Evolutionary conservation across 1,139 yeast species (phyloP), one percentile per base, ranked within the genome.

Genomic region (Chernovozyma aurita): DNA sequence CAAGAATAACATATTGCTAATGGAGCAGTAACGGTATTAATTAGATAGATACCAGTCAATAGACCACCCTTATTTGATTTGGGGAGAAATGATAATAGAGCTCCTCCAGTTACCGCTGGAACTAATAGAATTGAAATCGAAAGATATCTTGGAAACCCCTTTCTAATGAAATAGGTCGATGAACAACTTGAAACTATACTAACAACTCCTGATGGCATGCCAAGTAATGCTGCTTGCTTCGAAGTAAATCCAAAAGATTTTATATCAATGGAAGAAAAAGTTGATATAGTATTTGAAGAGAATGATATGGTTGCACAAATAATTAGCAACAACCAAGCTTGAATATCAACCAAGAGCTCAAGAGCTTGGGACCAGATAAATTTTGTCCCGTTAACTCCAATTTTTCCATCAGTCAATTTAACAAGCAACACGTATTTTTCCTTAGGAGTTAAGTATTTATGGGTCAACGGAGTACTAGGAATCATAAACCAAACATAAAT

Each of bases 181-280:
- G 12, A 24, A 24, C n/a, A 13, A 24, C 27, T 24, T 24, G 27
- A 24, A 24, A 13, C 27, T 5, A 24, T 24, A 24, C 27, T 24
- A 24, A 24, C 27, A 7, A 37, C 38, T n/a, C 52, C 53, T 3
- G 48, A 43, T 6, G 49, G 49, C 46, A 46, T 48, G 21, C 42
- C 39, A 14, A 48, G 34, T 29, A 47, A 42, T 3, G 46, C 45
- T 3, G 52, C 39, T 26, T 47, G 40, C 22, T 37, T 41, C 1
- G 45, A 37, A 13, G 38, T 35, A 35, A 47, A 49, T 7, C 51
- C 51, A 35, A 47, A 47, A 3, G 48, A 42, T 20, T 29, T 32
- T 24, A 42, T 42, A 28, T 40, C 43, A n/a, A 33, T 25, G 25
- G 41, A 31, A 26, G 45, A 38, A 31, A 42, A 42, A 30, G 42